phyloP scores from a whole-genome alignment of 176 grass and related monocot species.

The Musa acuminata region DNA sequence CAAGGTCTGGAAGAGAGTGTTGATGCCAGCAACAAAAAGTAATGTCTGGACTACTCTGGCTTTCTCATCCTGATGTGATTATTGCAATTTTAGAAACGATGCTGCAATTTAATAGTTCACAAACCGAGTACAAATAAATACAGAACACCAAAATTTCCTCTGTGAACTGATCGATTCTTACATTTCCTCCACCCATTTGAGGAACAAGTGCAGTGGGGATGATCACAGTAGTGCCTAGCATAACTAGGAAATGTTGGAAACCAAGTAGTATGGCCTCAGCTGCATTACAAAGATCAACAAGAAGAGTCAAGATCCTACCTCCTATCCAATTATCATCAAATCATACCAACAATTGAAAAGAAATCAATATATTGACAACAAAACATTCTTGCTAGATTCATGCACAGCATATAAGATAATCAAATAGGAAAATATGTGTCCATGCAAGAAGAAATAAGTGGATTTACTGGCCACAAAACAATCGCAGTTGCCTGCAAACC shows the following conservation, averaged over 20 bases:
- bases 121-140: too few relatives aligned
- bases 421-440: neutral
- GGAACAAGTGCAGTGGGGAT: constrained; percentile 96
- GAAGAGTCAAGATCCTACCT: neutral
- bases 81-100: neutral
- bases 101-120: too few relatives aligned
- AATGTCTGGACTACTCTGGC: constrained; percentile 82
- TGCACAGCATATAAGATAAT: neutral
- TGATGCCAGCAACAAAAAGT: constrained; percentile 82
- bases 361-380: neutral
- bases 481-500: neutral
- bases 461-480: too few relatives aligned
- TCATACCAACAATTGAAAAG: neutral
- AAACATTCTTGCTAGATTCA: neutral
- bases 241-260: constrained; percentile 93
- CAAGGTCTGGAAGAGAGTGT: constrained; percentile 87
- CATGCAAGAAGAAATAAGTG: too few relatives aligned
- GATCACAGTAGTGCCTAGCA: constrained; percentile 90
- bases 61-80: constrained; percentile 62
- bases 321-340: neutral
- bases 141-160: neutral
- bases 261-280: constrained; percentile 94
- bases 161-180: constrained; percentile 24
- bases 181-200: constrained; percentile 97
- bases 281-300: constrained; percentile 27